Base-by-base conservation (phyloP, 2,329 filamentous ascomycete species). In the Trichoderma citrinoviride region DNA sequence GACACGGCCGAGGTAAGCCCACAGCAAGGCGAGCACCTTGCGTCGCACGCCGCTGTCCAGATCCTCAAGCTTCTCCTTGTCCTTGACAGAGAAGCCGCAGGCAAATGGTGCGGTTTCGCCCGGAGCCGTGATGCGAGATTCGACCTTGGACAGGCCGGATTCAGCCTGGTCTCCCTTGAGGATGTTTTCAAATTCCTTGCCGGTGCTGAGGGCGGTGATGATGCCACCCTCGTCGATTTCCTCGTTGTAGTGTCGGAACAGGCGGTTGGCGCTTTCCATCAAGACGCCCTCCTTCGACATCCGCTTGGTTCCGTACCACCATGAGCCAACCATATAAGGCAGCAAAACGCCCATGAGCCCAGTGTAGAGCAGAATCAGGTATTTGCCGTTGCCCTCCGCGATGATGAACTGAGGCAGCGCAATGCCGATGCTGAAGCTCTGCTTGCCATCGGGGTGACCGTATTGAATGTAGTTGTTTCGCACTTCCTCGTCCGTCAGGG, bases 241-340 rank as follows among this genome's bases (percentile, higher is more conserved):
- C 62, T 97, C 93, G 69, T 91, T 88, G 79, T 96, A 99, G 74
- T 97, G 92, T 71, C 89, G 90, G 85, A 99, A 98, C 65, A 99
- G 85, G 70, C 92, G 93, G 77, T 96, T 96, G 71, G 96, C 93
- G 77, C 91, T 97, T 75, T 95, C 92, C 75, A 97, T 90, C 63
- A 97, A 83, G 27, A 98, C 90, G 71, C 92, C 92, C 78, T 99
- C 96, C 80, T 94, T 96, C 43, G 95, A 98, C 78, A 91, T 87
- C 72, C 89, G 87, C 77, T 97, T 94, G 40, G 92, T 96, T 67
- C 96, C 95, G 75, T 99, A 99, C 95, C 95, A 99, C 95, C 95
- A 99, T 66, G 90, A 93, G 54, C 95, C 95, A 64, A 99, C 94
- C 54, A 95, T 82, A 76, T 96, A 99, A 3, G 95, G 95, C 60